A percentile compares a stretch with the other conserved stretches of the same genome.
Conservation (phyloP, 129 eudicot genomes). For the Escallonia herrerae region DNA sequence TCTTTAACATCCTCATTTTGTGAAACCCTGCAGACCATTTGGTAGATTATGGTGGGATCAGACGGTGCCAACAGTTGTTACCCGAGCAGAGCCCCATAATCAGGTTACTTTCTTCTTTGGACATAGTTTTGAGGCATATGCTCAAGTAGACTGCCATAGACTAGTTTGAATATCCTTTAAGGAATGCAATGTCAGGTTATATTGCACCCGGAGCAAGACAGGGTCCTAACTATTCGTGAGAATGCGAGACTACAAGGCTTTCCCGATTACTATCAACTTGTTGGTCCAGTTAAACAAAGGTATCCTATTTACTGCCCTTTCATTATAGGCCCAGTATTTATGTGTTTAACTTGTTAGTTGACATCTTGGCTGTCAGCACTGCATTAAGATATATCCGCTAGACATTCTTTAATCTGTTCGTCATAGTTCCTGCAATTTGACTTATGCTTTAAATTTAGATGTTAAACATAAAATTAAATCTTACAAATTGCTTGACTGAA, state of each 20-base stretch:
- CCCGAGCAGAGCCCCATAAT: slow-evolving; percentile 73
- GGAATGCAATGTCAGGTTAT: slow-evolving; percentile 16
- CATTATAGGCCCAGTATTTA: not conserved
- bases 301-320: not conserved
- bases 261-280: slow-evolving; percentile 58
- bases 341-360: not conserved
- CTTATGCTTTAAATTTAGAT: not conserved
- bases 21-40: slow-evolving; percentile 47
- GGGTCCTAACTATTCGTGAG: slow-evolving; percentile 58
- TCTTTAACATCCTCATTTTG: not conserved
- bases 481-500: not conserved
- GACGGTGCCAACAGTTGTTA: slow-evolving; percentile 53
- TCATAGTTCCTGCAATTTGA: not conserved
- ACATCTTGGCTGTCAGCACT: not conserved
- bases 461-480: not conserved
- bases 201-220: slow-evolving; percentile 48
- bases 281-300: slow-evolving; percentile 65
- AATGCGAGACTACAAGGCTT: slow-evolving; percentile 77
- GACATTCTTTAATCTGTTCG: not conserved
- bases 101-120: slow-evolving; percentile 24
- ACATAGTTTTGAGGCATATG: not conserved
- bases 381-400: not conserved
- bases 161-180: not conserved
- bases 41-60: slow-evolving; percentile 62
- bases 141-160: too few relatives aligned